Evolutionary conservation across 2,329 filamentous ascomycete genomes (phyloP), one percentile per base, ranked within the genome.

Genomic region (Fusarium citri): DNA sequence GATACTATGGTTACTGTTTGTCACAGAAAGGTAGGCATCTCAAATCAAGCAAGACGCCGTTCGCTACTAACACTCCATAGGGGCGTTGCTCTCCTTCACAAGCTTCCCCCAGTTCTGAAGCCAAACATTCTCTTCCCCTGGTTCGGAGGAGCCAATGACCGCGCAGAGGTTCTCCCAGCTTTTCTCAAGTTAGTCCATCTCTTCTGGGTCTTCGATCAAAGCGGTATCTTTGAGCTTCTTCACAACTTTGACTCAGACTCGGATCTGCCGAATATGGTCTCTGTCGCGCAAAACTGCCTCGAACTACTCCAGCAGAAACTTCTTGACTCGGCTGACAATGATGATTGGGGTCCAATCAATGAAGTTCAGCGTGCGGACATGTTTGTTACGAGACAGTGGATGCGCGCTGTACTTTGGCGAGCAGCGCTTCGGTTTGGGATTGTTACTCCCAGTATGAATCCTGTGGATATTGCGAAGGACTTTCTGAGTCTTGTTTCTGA

Each of bases 121-220:
- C 80, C 80, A 3, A 82, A 82, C 74, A 59, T 81, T 80, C 37
- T 83, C 74, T 26, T 78, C 72, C 9, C 75, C 75, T 65, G 75
- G 75, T 72, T 76, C 12, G 72, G 72, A n/a, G 75, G 76, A 15
- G 64, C 73, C 8, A 79, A 83, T 25, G 82, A 83, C 47, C 79
- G 82, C 18, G 78, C 79, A 5, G 78, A 83, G 41, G 78, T 86
- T 5, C 72, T 86, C 2, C 84, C 84, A 0, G 83, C 83, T 2
- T 86, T 86, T 55, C 77, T 83, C 16, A 84, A 85, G 60, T 76
- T 86, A 2, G 81, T 85, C 10, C 80, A 83, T 50, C 76, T 86
- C 0, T 86, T 86, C 63, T 84, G 83, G 78, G 79, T 82, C 2
- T 85, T 86, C 48, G 84, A 86, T 45, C 80, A 84, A 48, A 84